Percentiles rank a stretch among this genome's conserved stretches.
These are phyloP conservation scores for Saccharum spontaneum DNA, from an alignment of 176 grass and related monocot species.

Conservation along the genomic window DNA sequence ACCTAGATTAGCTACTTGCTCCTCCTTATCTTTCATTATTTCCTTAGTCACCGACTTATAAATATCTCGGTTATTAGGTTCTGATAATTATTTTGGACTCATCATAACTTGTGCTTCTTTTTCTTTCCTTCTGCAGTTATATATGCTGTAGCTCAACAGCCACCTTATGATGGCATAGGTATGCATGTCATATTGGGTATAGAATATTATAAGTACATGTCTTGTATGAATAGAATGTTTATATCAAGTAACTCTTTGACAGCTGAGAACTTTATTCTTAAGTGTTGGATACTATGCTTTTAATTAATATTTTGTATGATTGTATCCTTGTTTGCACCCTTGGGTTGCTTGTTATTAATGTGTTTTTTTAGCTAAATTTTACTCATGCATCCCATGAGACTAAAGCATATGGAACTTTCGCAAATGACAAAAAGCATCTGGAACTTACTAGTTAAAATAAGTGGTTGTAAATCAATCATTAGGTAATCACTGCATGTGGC, in stretches of 20 bases:
- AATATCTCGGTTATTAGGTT: neutral
- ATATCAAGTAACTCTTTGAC: neutral
- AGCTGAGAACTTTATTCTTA: constrained; percentile 8
- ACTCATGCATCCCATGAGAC: neutral
- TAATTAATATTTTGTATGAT: neutral
- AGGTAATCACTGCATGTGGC: constrained; percentile 2
- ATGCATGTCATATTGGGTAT: constrained; percentile 1
- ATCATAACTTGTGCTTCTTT: constrained; percentile 16
- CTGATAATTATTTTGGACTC: neutral
- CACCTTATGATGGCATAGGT: constrained; percentile 80
- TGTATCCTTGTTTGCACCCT: neutral
- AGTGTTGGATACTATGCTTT: neutral
- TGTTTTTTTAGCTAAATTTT: constrained; percentile 17
- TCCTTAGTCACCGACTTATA: neutral
- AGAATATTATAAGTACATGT: neutral
- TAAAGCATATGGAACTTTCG: neutral
- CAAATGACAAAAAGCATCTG: neutral
- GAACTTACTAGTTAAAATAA: neutral
- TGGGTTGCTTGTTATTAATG: neutral
- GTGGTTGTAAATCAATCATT: neutral
- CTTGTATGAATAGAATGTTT: neutral
- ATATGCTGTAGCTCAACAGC: constrained; percentile 78
- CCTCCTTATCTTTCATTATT: neutral
- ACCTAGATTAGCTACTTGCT: constrained; percentile 14
- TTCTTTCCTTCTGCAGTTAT: constrained; percentile 70